These are phyloP conservation scores for Trypethelium eluteriae DNA, from an alignment of 495 filamentous ascomycete species.

Conservation along the genomic window DNA sequence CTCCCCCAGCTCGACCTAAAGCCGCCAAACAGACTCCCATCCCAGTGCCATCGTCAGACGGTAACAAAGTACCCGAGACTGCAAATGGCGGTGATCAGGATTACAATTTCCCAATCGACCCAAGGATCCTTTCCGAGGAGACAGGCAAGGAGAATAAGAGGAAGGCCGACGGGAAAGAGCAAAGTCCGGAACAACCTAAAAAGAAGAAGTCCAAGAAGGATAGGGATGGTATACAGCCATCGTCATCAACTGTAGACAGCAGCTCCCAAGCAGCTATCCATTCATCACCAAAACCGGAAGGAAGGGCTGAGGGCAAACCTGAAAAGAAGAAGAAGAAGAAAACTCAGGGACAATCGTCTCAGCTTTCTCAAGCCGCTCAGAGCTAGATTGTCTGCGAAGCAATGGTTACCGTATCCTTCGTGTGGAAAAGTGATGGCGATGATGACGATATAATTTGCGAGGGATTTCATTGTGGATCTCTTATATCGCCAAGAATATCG, in stretches of 20 bases:
- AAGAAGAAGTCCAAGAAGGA: constrained; percentile 25
- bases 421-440: not conserved
- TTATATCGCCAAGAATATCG: too few relatives aligned
- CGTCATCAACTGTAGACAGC: not conserved
- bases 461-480: too few relatives aligned
- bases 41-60: not conserved
- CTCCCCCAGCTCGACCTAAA: not conserved
- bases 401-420: not conserved
- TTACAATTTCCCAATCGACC: not conserved
- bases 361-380: not conserved
- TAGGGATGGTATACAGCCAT: constrained; percentile 9
- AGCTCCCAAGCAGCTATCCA: constrained; percentile 12
- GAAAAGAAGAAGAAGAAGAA: constrained; percentile 25
- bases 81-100: not conserved
- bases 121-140: not conserved
- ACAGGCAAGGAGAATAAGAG: constrained; percentile 18
- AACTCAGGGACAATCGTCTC: constrained; percentile 5
- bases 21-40: not conserved
- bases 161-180: constrained; percentile 17
- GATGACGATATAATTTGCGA: too few relatives aligned
- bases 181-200: constrained; percentile 4
- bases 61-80: not conserved
- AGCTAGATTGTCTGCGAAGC: not conserved
- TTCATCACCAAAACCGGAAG: not conserved
- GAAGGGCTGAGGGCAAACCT: not conserved